These are phyloP conservation scores for Solanum medicagineum DNA, from an alignment of 257 asterid species.

Conservation along the genomic window DNA sequence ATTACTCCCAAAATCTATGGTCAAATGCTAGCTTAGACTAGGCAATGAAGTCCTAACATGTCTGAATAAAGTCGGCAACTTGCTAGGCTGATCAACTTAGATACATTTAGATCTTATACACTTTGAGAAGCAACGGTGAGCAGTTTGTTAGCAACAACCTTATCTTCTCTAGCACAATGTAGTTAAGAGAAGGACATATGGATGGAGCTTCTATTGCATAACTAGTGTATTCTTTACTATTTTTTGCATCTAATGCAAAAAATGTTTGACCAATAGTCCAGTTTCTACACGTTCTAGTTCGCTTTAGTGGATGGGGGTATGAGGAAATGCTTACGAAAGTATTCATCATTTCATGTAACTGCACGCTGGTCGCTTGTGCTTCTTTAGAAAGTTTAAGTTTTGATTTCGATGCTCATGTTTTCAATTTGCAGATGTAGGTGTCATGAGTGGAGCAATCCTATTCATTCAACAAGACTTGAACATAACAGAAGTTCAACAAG, in stretches of 20 bases:
- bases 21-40: not conserved
- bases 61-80: not conserved
- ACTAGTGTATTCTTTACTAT: not conserved
- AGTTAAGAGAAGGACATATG: not conserved
- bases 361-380: not conserved
- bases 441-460: constrained; percentile 89
- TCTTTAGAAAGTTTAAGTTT: not conserved
- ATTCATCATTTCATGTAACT: not conserved
- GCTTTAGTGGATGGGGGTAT: not conserved
- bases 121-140: not conserved
- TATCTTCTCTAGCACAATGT: not conserved
- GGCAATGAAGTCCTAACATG: not conserved
- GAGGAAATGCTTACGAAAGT: not conserved
- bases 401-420: not conserved
- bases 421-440: constrained; percentile 72
- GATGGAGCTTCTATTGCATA: not conserved
- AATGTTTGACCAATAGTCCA: not conserved
- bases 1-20: no score
- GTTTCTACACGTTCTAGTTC: not conserved
- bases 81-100: not conserved
- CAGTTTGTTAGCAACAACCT: not conserved
- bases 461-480: constrained; percentile 72
- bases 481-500: constrained; percentile 70
- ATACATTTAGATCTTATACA: not conserved
- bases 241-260: not conserved